A percentile compares a stretch with the other conserved stretches of the same genome.
Evolutionary conservation across 75 land plant genomes (phyloP).

Genomic region (Gnetum montanum): DNA sequence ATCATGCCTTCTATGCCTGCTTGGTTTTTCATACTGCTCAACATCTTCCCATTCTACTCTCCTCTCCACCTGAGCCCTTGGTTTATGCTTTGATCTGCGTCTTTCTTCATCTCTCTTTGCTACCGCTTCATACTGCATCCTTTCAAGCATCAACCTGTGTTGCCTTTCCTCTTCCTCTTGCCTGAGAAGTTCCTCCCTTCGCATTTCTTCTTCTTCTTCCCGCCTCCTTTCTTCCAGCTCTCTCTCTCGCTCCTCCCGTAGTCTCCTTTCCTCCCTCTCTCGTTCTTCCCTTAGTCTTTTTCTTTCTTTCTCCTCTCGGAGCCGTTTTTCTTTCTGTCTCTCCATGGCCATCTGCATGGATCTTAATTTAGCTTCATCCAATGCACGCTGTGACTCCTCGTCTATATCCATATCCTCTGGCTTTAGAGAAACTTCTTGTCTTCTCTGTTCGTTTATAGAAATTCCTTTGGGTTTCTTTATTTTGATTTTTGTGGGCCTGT

Average conservation of each 20-base stretch:
- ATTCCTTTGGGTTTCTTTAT: constrained; percentile 6
- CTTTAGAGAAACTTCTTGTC: not conserved
- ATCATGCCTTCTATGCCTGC: constrained; percentile 28
- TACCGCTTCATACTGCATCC: constrained; percentile 14
- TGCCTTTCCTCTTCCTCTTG: constrained; percentile 18
- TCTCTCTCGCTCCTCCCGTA: constrained; percentile 6
- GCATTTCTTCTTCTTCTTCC: constrained; percentile 9
- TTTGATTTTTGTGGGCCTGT: constrained; percentile 1
- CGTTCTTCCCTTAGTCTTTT: constrained; percentile 10
- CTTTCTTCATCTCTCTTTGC: constrained; percentile 31
- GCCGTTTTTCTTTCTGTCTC: not conserved
- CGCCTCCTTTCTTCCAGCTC: constrained; percentile 9
- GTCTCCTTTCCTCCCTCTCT: constrained; percentile 9
- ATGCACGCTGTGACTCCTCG: not conserved
- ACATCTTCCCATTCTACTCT: constrained; percentile 21
- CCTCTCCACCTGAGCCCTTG: constrained; percentile 45
- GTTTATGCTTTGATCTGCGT: constrained; percentile 21
- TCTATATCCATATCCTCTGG: constrained; percentile 5
- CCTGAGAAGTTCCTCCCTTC: constrained; percentile 22
- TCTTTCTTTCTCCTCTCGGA: constrained; percentile 5
- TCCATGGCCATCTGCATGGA: constrained; percentile 3
- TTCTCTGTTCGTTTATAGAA: constrained; percentile 7
- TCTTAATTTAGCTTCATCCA: not conserved
- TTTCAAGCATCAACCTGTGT: constrained; percentile 15
- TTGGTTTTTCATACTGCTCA: constrained; percentile 32